These are phyloP conservation scores for Rhazya stricta DNA, from an alignment of 257 asterid genomes.

Conservation along the genomic window DNA sequence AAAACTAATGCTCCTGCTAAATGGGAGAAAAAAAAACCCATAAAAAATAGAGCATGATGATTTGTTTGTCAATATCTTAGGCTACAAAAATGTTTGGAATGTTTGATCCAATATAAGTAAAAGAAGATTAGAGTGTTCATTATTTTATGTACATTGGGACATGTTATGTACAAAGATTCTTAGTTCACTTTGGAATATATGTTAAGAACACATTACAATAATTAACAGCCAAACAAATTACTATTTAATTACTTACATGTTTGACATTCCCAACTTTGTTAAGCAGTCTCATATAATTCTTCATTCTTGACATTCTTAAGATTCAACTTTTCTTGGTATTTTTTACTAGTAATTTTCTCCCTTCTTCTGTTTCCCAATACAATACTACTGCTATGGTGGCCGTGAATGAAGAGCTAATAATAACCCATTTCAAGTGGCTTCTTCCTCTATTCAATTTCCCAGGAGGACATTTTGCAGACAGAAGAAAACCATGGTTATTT, in stretches of 20 bases:
- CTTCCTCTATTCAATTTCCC: constrained; percentile 18
- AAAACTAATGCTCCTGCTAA: neutral
- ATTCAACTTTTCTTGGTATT: constrained; percentile 1
- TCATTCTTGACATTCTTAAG: constrained; percentile 12
- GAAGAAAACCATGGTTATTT: neutral
- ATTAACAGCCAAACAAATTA: constrained; percentile 24
- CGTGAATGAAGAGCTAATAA: constrained; percentile 1
- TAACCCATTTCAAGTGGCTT: too few relatives aligned
- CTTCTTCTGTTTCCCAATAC: neutral
- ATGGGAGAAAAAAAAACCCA: neutral
- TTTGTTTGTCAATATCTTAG: neutral
- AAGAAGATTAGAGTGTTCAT: constrained; percentile 1
- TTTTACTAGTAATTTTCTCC: neutral
- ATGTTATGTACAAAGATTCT: constrained; percentile 40
- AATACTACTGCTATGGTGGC: neutral
- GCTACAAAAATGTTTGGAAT: constrained; percentile 4
- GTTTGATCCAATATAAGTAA: constrained; percentile 5
- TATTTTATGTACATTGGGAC: constrained; percentile 25
- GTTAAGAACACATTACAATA: constrained; percentile 42
- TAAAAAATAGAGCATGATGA: neutral
- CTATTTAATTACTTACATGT: constrained; percentile 22
- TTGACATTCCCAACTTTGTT: constrained; percentile 19
- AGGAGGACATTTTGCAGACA: constrained; percentile 12
- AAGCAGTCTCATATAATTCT: constrained; percentile 21
- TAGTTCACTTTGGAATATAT: constrained; percentile 38